Percentiles rank a stretch among this genome's conserved stretches.
Conservation (phyloP, 441 rosid genomes). For the Croton laevigatus region DNA sequence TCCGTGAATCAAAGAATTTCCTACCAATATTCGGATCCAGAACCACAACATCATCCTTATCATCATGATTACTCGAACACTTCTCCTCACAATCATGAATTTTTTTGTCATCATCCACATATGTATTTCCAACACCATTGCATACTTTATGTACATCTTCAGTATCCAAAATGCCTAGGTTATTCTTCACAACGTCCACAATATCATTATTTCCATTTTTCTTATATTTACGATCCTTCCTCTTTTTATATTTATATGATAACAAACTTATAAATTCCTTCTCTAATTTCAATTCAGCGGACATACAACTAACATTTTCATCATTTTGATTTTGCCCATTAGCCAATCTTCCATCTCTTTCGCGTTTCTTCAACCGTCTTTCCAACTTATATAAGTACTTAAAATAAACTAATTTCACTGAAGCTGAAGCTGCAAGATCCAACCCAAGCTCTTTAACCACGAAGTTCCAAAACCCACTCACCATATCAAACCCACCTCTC, state of each 20-base stretch:
- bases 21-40: constrained; percentile 15
- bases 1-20: constrained; percentile 27
- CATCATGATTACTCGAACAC: constrained; percentile 17
- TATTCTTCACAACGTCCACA: constrained; percentile 23
- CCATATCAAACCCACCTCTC: constrained; percentile 47
- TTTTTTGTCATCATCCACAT: constrained; percentile 30
- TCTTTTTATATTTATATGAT: constrained; percentile 21
- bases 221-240: constrained; percentile 24
- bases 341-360: constrained; percentile 24
- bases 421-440: constrained; percentile 29
- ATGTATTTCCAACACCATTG: constrained; percentile 18
- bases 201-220: constrained; percentile 21
- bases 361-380: constrained; percentile 44
- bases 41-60: constrained; percentile 17
- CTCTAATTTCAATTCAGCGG: constrained; percentile 35
- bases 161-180: constrained; percentile 15
- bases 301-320: constrained; percentile 22
- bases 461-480: constrained; percentile 48
- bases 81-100: constrained; percentile 12
- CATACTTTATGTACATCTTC: constrained; percentile 19
- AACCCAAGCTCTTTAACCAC: constrained; percentile 53
- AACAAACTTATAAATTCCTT: constrained; percentile 34
- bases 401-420: constrained; percentile 47
- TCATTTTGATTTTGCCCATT: constrained; percentile 26
- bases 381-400: constrained; percentile 54